Percentiles rank a stretch among this genome's conserved stretches.
phyloP scores from a whole-genome alignment of 1,139 yeast species.

The Zygotorulaspora mrakii region DNA sequence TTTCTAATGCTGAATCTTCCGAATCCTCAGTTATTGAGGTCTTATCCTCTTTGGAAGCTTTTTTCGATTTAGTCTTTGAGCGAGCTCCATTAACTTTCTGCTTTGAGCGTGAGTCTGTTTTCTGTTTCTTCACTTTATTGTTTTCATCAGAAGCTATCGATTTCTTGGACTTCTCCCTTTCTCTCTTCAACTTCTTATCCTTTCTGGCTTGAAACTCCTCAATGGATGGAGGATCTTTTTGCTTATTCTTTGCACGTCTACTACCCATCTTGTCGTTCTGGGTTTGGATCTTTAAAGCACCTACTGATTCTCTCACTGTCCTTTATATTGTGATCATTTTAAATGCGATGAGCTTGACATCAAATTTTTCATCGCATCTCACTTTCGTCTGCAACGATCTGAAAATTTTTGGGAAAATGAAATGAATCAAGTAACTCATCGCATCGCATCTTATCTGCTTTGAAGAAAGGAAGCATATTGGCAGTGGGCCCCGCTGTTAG shows the following conservation, averaged over 20 bases:
- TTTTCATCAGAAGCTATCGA: conserved; percentile 19
- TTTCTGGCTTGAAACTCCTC: conserved; percentile 73
- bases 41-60: conserved; percentile 26
- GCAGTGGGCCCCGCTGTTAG: too few species aligned
- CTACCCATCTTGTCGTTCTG: conserved; percentile 56
- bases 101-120: conserved; percentile 24
- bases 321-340: not conserved
- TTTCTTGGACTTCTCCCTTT: conserved; percentile 33
- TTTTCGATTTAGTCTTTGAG: too few species aligned
- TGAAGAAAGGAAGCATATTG: too few species aligned
- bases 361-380: conserved; percentile 15
- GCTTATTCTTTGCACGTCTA: conserved; percentile 86
- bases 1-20: conserved; percentile 35
- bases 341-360: conserved; percentile 27
- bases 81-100: too few species aligned
- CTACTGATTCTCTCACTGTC: not conserved
- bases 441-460: too few species aligned
- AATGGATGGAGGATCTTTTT: conserved; percentile 80
- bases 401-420: conserved; percentile 11
- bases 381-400: conserved; percentile 4
- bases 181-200: conserved; percentile 42
- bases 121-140: conserved; percentile 30
- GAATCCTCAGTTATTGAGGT: conserved; percentile 30
- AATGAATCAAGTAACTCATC: conserved; percentile 10
- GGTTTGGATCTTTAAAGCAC: not conserved